Base-by-base conservation (phyloP, 2,329 filamentous ascomycete genomes). In the Fusarium sambucinum region DNA sequence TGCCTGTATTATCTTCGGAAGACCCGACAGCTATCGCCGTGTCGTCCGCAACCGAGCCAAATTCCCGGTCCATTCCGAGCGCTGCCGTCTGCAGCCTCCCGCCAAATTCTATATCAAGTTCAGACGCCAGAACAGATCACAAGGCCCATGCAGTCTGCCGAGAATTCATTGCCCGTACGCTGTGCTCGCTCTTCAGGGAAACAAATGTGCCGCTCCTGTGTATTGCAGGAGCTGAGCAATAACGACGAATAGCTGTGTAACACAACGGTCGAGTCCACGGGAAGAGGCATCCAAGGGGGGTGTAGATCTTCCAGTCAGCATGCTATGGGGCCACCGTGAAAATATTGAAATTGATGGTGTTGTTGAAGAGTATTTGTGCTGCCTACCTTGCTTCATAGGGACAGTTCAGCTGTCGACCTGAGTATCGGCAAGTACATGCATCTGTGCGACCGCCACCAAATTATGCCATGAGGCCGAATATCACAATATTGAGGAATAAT, bases 31-130 rank as follows among this genome's bases (percentile, higher is more conserved):
- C 27, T 19, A 30, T n/a, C n/a, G 23, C 47, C 23, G 25, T 21
- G 25, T 40, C 33, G 23, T 23, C 25, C 10, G 10, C 13, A 27
- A 19, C n/a, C 9, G 30, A 13, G 13, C 17, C 30, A 23, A 29
- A 17, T 33, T 32, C 27, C 35, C 29, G 42, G 55, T 37, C 51
- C 44, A 45, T 33, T 21, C 57, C 56, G 51, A 66, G 17, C 33
- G 16, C 23, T 54, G 41, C 45, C 47, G 41, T 23, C 63, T 66
- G 63, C 63, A 67, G 46, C 42, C 27, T 56, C 29, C 63, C 63
- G 52, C 16, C 29, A 19, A 21, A 44, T 44, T n/a, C 37, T 51
- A 50, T 48, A 45, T 42, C 23, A 25, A 17, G 19, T 25, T 45
- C 35, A 42, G 51, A 25, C 16, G 30, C 62, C 23, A 37, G 46